These are phyloP conservation scores for Penicillium sp. DNA, from an alignment of 2,329 filamentous ascomycete genomes.

Conservation along the genomic window DNA sequence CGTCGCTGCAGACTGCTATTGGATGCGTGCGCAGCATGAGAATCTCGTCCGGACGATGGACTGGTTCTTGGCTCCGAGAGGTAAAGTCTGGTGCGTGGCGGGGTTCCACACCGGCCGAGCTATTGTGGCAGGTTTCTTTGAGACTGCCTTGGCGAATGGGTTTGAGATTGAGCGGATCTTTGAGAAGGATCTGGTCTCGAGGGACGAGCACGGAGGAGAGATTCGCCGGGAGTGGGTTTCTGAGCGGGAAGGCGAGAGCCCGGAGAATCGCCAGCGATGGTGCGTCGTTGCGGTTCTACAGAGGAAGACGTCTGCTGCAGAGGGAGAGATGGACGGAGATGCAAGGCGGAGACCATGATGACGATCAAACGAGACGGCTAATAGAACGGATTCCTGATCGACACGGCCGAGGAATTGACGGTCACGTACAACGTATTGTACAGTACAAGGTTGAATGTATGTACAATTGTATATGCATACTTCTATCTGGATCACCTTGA, in stretches of 20 bases:
- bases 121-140: slow-evolving; percentile 53
- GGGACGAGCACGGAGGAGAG: slow-evolving; percentile 32
- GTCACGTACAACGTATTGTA: too few species aligned
- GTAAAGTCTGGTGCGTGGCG: slow-evolving; percentile 47
- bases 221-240: slow-evolving; percentile 42
- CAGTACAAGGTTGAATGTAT: too few species aligned
- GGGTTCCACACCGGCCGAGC: slow-evolving; percentile 56
- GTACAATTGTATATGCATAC: too few species aligned
- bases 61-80: slow-evolving; percentile 46
- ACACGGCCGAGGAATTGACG: too few species aligned
- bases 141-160: slow-evolving; percentile 38
- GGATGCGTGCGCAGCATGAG: slow-evolving; percentile 53
- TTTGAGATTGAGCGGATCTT: slow-evolving; percentile 49
- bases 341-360: too few species aligned
- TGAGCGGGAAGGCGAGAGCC: slow-evolving; percentile 42
- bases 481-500: too few species aligned
- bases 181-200: slow-evolving; percentile 48
- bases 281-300: slow-evolving; percentile 47
- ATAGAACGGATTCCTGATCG: too few species aligned
- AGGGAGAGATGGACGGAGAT: not conserved
- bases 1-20: slow-evolving; percentile 56
- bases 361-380: too few species aligned
- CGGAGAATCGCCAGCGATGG: slow-evolving; percentile 52
- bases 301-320: slow-evolving; percentile 5
- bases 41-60: slow-evolving; percentile 51